Evolutionary conservation across 2,329 filamentous ascomycete species (phyloP).

Genomic region (Alternaria infectoria): DNA sequence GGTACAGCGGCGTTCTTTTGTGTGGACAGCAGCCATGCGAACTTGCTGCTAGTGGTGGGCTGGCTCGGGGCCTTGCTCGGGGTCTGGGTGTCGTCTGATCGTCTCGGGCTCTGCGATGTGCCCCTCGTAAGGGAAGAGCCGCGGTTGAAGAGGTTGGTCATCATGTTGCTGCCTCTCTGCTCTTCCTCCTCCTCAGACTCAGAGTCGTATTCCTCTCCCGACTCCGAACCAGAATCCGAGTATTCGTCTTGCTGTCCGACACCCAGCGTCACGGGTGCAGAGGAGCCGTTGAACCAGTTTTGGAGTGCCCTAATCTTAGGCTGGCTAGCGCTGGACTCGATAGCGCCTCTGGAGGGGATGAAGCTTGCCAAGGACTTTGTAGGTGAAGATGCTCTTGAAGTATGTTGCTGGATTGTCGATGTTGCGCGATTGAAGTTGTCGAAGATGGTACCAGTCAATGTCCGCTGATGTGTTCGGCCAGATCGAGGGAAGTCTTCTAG

Average conservation of each 20-base stretch:
- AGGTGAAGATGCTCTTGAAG: slow-evolving; percentile 47
- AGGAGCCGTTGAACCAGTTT: slow-evolving; percentile 61
- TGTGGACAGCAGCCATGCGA: slow-evolving; percentile 46
- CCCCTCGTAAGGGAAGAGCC: slow-evolving; percentile 33
- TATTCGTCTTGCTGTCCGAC: slow-evolving; percentile 40
- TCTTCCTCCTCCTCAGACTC: slow-evolving; percentile 31
- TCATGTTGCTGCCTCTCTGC: slow-evolving; percentile 39
- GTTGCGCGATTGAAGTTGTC: slow-evolving; percentile 48
- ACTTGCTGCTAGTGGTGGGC: slow-evolving; percentile 39
- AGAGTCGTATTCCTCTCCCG: slow-evolving; percentile 34
- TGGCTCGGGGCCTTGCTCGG: slow-evolving; percentile 29
- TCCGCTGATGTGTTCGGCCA: slow-evolving; percentile 38
- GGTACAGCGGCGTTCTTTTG: slow-evolving; percentile 42
- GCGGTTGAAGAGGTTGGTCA: slow-evolving; percentile 43
- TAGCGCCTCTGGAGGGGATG: slow-evolving; percentile 41
- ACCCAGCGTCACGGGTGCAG: slow-evolving; percentile 56
- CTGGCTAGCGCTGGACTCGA: slow-evolving; percentile 41
- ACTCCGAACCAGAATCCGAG: slow-evolving; percentile 36
- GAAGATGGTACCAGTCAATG: slow-evolving; percentile 45
- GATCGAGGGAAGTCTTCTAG: slow-evolving; percentile 33
- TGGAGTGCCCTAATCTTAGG: slow-evolving; percentile 48
- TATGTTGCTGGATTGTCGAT: slow-evolving; percentile 47
- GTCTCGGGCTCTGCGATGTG: slow-evolving; percentile 28
- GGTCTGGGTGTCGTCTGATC: slow-evolving; percentile 19
- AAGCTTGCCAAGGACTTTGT: slow-evolving; percentile 50